Conservation (phyloP, 352 stramenopile genomes). For the Elongisporangium anandrum region DNA sequence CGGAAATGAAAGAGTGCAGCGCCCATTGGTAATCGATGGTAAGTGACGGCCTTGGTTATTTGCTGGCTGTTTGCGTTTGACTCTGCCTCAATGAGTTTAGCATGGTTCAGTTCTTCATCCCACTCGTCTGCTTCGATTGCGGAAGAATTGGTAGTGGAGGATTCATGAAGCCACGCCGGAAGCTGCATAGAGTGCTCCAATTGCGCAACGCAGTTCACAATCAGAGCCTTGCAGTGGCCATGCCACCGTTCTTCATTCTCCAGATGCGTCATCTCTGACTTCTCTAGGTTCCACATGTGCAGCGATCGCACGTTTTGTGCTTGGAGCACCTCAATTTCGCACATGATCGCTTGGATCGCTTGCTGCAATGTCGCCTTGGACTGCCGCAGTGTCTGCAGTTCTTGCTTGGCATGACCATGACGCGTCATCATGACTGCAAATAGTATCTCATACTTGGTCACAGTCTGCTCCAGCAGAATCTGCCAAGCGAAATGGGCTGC, state of each 20-base stretch:
- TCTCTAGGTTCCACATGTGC: slow-evolving; percentile 23
- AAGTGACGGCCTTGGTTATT: slow-evolving; percentile 1
- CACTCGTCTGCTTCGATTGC: not conserved
- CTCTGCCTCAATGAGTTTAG: not conserved
- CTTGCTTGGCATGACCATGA: slow-evolving; percentile 8
- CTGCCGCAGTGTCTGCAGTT: slow-evolving; percentile 17
- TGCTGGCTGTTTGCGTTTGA: not conserved
- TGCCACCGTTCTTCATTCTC: slow-evolving; percentile 41
- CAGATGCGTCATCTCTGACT: slow-evolving; percentile 22
- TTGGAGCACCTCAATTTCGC: slow-evolving; percentile 31
- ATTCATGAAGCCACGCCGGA: slow-evolving; percentile 26
- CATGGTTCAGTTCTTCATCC: not conserved
- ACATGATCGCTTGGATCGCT: slow-evolving; percentile 17
- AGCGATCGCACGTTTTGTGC: slow-evolving; percentile 34
- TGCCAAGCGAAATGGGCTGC: slow-evolving; percentile 24
- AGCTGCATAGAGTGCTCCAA: slow-evolving; percentile 12
- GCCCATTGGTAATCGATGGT: slow-evolving; percentile 21
- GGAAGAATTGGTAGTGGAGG: not conserved
- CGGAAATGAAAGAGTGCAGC: slow-evolving; percentile 27
- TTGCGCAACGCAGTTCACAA: slow-evolving; percentile 22
- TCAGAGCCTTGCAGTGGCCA: slow-evolving; percentile 37
- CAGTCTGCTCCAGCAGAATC: slow-evolving; percentile 20
- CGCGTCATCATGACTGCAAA: slow-evolving; percentile 6
- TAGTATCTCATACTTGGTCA: slow-evolving; percentile 14
- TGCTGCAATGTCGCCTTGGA: slow-evolving; percentile 16